Base-by-base conservation (phyloP, 164 flowering plant species). In the Tetrastigma voinierianum region DNA sequence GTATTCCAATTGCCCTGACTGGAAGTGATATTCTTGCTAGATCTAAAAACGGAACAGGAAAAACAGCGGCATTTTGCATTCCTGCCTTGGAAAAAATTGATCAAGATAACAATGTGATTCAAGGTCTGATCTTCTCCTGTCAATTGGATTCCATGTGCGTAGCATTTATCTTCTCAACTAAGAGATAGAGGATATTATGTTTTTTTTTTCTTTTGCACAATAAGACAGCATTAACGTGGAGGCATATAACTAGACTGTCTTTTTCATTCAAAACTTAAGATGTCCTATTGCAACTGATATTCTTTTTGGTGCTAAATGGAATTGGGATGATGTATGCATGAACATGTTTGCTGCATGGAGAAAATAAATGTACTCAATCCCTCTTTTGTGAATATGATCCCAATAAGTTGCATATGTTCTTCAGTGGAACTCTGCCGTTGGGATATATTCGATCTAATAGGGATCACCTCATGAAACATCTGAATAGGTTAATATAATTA, bases 11-110 rank as follows among this genome's bases (percentile, higher is more conserved):
- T 77, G 99, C 97, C 63, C 77, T 95, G 62, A 95, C 99, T 71
- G 99, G 99, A 44, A 90, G 99, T 71, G 97, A 95, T 74, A 92
- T 95, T 78, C 94, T 95, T 81, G 99, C 99, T 32, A 80, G 99
- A 79, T 98, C 99, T 21, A 95, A 95, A 72, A 95, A 95, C 82
- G 99, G 99, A 57, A 95, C 99, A 17, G 99, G 99, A 60, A 95
- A 95, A 83, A 95, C 99, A 8, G 99, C 97, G 62, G 98, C 99
- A 67, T 95, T 95, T 73, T 92, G 99, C 80, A 83, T 95, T 79
- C 99, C 99, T 58, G 99, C 98, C 24, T 77, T 95, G 77, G 99
- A 95, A 80, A 95, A 89, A 72, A 92, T 92, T 79, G 99, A 95
- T 81, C 98, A 83, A 78, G 94, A 92, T 66, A 86, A 84, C 70